A percentile compares a stretch with the other conserved stretches of the same genome.
Conservation (phyloP, 1,139 yeast species). For the Pichia sp. region DNA sequence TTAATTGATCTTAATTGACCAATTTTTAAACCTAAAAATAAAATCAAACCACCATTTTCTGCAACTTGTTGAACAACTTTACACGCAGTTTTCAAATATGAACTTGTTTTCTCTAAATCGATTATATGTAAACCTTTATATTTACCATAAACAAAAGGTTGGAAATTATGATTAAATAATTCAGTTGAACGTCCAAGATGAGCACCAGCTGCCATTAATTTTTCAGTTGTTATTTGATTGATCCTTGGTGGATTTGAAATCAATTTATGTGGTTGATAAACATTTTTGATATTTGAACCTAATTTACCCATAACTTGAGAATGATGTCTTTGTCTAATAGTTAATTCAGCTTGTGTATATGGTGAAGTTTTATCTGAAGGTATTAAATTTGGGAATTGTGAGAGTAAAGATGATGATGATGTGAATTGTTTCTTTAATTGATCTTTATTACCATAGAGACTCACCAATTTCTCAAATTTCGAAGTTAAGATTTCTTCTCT, state of each 20-base stretch:
- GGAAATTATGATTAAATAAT: conserved; percentile 76
- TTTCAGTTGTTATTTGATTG: conserved; percentile 54
- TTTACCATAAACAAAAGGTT: conserved; percentile 80
- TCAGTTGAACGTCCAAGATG: conserved; percentile 87
- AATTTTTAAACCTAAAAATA: conserved; percentile 78
- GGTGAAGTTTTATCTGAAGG: conserved; percentile 35
- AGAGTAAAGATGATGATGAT: conserved; percentile 20
- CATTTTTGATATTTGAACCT: conserved; percentile 60
- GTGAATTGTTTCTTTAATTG: conserved; percentile 17
- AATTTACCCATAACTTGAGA: conserved; percentile 43
- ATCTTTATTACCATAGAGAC: conserved; percentile 22
- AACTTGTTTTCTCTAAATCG: conserved; percentile 76
- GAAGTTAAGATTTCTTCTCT: conserved; percentile 24
- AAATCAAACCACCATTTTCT: conserved; percentile 73
- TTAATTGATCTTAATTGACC: conserved; percentile 72
- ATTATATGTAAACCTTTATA: conserved; percentile 86
- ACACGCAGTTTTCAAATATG: conserved; percentile 70
- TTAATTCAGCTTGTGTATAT: conserved; percentile 71
- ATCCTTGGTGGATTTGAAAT: conserved; percentile 51
- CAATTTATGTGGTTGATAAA: conserved; percentile 66
- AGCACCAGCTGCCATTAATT: conserved; percentile 84
- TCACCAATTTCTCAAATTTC: conserved; percentile 23
- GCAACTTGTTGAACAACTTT: conserved; percentile 75
- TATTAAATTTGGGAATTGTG: conserved; percentile 33
- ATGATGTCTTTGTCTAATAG: conserved; percentile 58